Evolutionary conservation across 1,139 yeast species (phyloP), one percentile per base, ranked within the genome.

Genomic region (Suhomyces maxii): DNA sequence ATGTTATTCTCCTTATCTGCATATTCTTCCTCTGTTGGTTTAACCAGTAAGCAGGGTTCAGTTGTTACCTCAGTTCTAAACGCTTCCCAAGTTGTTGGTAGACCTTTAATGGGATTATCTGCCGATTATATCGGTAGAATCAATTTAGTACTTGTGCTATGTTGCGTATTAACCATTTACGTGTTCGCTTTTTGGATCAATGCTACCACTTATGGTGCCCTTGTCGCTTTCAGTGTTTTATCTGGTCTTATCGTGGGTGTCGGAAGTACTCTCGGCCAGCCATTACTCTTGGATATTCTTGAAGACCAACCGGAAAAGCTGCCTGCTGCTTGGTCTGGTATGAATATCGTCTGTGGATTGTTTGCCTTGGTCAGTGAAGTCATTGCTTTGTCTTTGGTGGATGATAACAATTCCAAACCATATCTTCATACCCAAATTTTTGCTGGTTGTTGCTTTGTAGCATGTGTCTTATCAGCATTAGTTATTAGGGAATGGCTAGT

Each of bases 1-100:
- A 67, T 83, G 59, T 65, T 86, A 23, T 86, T 79, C 56, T 78
- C 90, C 0, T 60, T 84, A 48, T 72, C 89, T 1, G 69, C 88
- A 2, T 85, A 80, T 59, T 85, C 85, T 13, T 70, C 80, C 1
- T 71, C 84, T 25, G 71, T 82, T 32, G 90, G 90, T 0, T 63
- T 85, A 36, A 56, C 80, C 7, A 62, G 73, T 28, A 59, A 71
- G 18, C 83, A 85, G 53, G 89, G 84, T 6, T 76, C 89, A 6
- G 65, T 70, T 18, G 64, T 84, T 28, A 82, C 89, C 3, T 84
- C 89, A 0, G 61, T 83, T 7, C 67, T 85, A 55, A 83, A 82
- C 59, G 82, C 80, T 4, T 84, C 84, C 1, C 90, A 85, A 61
- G 65, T 75, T 3, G 52, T 86, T 11, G 93, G 93, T 0, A 71